Evolutionary conservation across 2,329 filamentous ascomycete species (phyloP).

Genomic region (Phaeophleospora eucalypticola): DNA sequence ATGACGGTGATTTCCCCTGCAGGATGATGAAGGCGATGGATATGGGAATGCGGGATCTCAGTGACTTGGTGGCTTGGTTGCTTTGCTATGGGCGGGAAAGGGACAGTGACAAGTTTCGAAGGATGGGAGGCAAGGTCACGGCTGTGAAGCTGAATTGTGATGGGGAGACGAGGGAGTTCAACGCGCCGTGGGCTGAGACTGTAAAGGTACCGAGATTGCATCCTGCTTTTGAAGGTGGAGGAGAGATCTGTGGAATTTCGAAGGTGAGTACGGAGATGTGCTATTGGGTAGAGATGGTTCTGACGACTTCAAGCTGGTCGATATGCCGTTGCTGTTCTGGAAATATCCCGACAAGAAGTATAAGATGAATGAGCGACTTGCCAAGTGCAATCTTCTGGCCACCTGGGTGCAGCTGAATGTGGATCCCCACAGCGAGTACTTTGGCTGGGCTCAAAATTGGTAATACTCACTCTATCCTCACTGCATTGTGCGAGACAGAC

Average conservation of each 20-base stretch:
- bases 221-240: neutral
- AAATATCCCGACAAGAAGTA: neutral
- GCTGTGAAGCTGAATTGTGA: neutral
- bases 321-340: neutral
- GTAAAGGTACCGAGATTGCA: neutral
- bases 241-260: neutral
- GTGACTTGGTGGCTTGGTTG: neutral
- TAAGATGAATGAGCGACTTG: neutral
- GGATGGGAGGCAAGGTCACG: neutral
- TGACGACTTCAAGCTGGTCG: too few relatives aligned
- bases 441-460: neutral
- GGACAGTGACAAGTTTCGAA: neutral
- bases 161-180: neutral
- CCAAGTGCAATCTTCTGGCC: neutral
- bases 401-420: neutral
- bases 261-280: too few relatives aligned
- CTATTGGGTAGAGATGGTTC: too few relatives aligned
- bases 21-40: neutral
- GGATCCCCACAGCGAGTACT: neutral
- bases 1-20: neutral
- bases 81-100: neutral
- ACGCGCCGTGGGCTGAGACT: neutral
- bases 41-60: neutral
- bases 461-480: too few relatives aligned
- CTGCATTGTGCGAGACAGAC: too few relatives aligned